These are phyloP conservation scores for Mycocentrospora acerina DNA, from an alignment of 2,329 filamentous ascomycete species.

Conservation along the genomic window DNA sequence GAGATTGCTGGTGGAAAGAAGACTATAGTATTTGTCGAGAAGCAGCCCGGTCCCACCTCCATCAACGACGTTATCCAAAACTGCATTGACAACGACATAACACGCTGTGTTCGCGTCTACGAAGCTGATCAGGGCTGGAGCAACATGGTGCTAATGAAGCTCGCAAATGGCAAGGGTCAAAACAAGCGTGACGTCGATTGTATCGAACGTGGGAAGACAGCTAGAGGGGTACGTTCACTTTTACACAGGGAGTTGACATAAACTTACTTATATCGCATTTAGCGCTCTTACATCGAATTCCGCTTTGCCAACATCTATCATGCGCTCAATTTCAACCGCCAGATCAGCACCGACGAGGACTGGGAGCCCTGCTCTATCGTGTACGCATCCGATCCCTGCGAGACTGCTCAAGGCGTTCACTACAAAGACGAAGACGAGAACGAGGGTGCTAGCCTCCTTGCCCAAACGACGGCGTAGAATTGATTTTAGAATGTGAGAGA, in stretches of 20 bases:
- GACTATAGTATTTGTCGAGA: constrained; percentile 31
- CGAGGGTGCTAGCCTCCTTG: no score
- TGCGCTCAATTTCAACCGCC: constrained; percentile 48
- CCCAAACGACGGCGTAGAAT: constrained; percentile 3
- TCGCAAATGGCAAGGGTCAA: constrained; percentile 39
- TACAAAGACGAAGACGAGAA: constrained; percentile 22
- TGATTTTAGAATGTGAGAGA: no score
- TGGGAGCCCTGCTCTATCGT: constrained; percentile 51
- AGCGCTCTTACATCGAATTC: constrained; percentile 50
- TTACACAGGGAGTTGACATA: no score
- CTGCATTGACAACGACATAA: constrained; percentile 44
- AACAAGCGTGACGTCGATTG: constrained; percentile 47
- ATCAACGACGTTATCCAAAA: constrained; percentile 46
- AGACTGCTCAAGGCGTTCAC: constrained; percentile 28
- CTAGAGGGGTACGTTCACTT: constrained; percentile 42
- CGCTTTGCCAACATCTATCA: constrained; percentile 51
- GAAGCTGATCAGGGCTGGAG: constrained; percentile 45
- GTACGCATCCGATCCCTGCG: constrained; percentile 48
- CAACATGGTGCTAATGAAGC: constrained; percentile 38
- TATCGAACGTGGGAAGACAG: constrained; percentile 45
- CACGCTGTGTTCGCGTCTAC: constrained; percentile 50
- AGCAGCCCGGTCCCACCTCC: constrained; percentile 25
- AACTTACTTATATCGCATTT: constrained; percentile 7
- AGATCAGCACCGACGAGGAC: constrained; percentile 43
- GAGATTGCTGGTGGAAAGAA: constrained; percentile 21